Evolutionary conservation across 164 flowering plant genomes (phyloP), one percentile per base, ranked within the genome.

Genomic region (Berberis vulgaris): DNA sequence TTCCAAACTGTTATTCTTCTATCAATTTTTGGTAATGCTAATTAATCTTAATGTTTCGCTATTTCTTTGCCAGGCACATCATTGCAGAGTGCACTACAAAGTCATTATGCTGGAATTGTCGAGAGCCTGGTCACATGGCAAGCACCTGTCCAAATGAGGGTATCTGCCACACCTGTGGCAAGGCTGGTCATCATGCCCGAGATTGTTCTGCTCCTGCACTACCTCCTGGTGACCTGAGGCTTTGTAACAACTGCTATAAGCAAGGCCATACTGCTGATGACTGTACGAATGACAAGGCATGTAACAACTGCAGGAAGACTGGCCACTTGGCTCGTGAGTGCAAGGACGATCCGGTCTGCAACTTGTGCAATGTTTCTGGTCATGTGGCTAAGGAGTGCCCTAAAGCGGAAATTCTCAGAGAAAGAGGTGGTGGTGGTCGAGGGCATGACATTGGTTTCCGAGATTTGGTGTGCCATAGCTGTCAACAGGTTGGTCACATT

Each of bases 221-320:
- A 54, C 80, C 87, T 3, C 80, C 81, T 49, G 84, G 89, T 3
- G 92, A 86, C 62, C 42, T 73, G 76, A 86, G 83, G 74, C 65
- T 86, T 65, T 81, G 93, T 81, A 83, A 83, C 72, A 87, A 87
- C 73, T 87, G 93, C 78, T 85, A 71, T 65, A 85, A 85, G 80
- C 93, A 77, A 66, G 93, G 93, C 4, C 93, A 85, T 68, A 64
- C 81, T 9, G 86, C 89, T 11, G 85, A 72, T 40, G 85, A 82
- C 12, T 81, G 93, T 54, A 85, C 84, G 3, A 85, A 87, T 71
- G 93, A 85, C 13, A 85, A 82, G 70, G 89, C 89, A 53, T 87
- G 93, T 82, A 87, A 84, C 70, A 85, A 87, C 68, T 86, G 93
- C 55, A 70, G 88, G 76, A 82, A 80, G 71, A 81, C 88, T 0